Base-by-base conservation (phyloP, 805 yeast genomes). In the Dipodascus albidus region DNA sequence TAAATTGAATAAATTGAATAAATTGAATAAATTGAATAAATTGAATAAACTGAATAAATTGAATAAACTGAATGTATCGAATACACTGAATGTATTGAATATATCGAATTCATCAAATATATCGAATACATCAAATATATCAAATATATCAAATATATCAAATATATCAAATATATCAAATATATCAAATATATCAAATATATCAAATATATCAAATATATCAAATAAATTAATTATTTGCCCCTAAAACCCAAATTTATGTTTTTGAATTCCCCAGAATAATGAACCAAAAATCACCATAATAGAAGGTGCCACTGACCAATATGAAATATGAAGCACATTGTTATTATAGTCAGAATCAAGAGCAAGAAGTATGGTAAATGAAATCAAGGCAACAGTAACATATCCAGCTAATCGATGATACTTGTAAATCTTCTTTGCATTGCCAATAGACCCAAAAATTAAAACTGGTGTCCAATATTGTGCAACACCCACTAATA, bases 341-440 rank as follows among this genome's bases (percentile, higher is more conserved):
- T 53, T 55, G 33, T 42, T 47, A 53, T 59, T 60, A 52, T 49
- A 60, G 48, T 56, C 61, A 3, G 62, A 53, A 22, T 57, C 54
- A 33, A 58, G 41, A 1, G 63, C 60, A 19, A 60, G 52, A 33
- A 55, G 50, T 9, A 60, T 52, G 1, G 63, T 59, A 11, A 53
- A 44, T 1, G 52, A 53, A n/a, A 59, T 33, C 23, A 57, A 48
- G 2, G 35, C 33, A 21, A 59, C 42, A 11, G 52, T 50, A 6
- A 54, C n/a, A 48, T 64, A 64, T 8, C 67, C 67, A 2, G 55
- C 53, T 4, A 59, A 57, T n/a, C 67, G 53, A 53, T 64, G 67
- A 52, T 53, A 62, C 55, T 60, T 62, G 58, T 64, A 64, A 49
- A 58, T 44, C 35, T 55, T 47, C 54, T 60, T 60, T n/a, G 64